phyloP scores from a whole-genome alignment of 805 yeast species.

The Wickerhamiella australiensis region DNA sequence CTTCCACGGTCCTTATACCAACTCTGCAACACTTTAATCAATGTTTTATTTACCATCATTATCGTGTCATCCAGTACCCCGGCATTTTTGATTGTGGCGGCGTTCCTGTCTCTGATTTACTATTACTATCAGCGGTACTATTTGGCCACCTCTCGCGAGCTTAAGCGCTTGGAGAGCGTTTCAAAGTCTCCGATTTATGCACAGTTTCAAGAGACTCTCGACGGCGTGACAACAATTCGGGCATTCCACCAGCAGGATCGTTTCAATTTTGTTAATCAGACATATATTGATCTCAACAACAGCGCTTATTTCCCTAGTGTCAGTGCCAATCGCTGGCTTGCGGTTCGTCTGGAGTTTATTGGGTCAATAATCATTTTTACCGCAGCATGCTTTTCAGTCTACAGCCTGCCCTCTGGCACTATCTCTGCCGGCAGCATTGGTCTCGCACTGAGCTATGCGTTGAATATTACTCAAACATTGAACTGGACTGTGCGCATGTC shows the following conservation, averaged over 20 bases:
- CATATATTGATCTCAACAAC: slow-evolving; percentile 69
- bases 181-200: slow-evolving; percentile 70
- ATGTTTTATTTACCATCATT: slow-evolving; percentile 48
- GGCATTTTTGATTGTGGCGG: slow-evolving; percentile 58
- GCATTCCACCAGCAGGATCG: slow-evolving; percentile 61
- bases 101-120: slow-evolving; percentile 58
- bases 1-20: slow-evolving; percentile 29
- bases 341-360: slow-evolving; percentile 81
- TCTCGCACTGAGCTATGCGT: slow-evolving; percentile 81
- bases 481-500: slow-evolving; percentile 99
- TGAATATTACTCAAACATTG: slow-evolving; percentile 83
- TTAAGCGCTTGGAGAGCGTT: slow-evolving; percentile 58
- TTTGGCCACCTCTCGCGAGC: slow-evolving; percentile 59
- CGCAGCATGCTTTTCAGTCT: slow-evolving; percentile 71
- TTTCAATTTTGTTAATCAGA: slow-evolving; percentile 43
- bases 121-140: slow-evolving; percentile 60
- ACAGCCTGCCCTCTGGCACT: slow-evolving; percentile 52
- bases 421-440: slow-evolving; percentile 89
- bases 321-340: slow-evolving; percentile 94
- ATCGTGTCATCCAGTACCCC: slow-evolving; percentile 85
- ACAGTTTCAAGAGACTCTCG: slow-evolving; percentile 67
- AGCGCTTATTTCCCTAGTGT: slow-evolving; percentile 86
- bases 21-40: slow-evolving; percentile 29
- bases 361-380: slow-evolving; percentile 82
- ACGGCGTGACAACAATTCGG: slow-evolving; percentile 64